phyloP scores from a whole-genome alignment of 306 rosid species.

The Cucurbita pepo region DNA sequence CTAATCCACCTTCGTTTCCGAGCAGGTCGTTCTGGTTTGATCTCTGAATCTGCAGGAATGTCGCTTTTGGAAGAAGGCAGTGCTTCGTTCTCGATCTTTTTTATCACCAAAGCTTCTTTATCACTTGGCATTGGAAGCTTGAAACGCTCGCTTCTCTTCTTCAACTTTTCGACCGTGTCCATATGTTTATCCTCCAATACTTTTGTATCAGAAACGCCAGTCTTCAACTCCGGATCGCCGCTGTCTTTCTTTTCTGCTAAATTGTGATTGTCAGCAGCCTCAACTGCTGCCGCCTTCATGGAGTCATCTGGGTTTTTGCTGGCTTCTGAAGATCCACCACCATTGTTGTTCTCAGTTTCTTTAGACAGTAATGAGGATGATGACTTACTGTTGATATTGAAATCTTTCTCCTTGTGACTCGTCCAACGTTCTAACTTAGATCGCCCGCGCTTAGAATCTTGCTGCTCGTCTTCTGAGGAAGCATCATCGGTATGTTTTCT shows the following conservation, averaged over 20 bases:
- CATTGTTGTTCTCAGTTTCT: slow-evolving; percentile 35
- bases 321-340: slow-evolving; percentile 36
- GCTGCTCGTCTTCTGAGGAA: slow-evolving; percentile 69
- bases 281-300: slow-evolving; percentile 20
- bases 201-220: slow-evolving; percentile 31
- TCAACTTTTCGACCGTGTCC: slow-evolving; percentile 94
- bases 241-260: slow-evolving; percentile 46
- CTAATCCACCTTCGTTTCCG: slow-evolving; percentile 94
- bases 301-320: slow-evolving; percentile 42
- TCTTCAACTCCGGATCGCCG: slow-evolving; percentile 45
- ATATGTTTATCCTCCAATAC: slow-evolving; percentile 55
- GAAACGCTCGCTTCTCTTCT: slow-evolving; percentile 97
- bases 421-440: slow-evolving; percentile 99
- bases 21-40: slow-evolving; percentile 89
- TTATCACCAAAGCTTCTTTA: slow-evolving; percentile 46
- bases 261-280: slow-evolving; percentile 28
- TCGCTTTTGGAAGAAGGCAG: slow-evolving; percentile 50
- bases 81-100: slow-evolving; percentile 66
- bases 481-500: slow-evolving; percentile 42
- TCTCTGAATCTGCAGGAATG: slow-evolving; percentile 44
- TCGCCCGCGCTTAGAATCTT: slow-evolving; percentile 61
- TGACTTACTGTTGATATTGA: slow-evolving; percentile 38
- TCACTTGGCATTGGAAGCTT: slow-evolving; percentile 95
- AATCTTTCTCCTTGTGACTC: slow-evolving; percentile 81
- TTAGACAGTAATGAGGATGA: slow-evolving; percentile 40